These are phyloP conservation scores for Rasamsonia emersonii DNA, from an alignment of 2,329 filamentous ascomycete species.

Conservation along the genomic window DNA sequence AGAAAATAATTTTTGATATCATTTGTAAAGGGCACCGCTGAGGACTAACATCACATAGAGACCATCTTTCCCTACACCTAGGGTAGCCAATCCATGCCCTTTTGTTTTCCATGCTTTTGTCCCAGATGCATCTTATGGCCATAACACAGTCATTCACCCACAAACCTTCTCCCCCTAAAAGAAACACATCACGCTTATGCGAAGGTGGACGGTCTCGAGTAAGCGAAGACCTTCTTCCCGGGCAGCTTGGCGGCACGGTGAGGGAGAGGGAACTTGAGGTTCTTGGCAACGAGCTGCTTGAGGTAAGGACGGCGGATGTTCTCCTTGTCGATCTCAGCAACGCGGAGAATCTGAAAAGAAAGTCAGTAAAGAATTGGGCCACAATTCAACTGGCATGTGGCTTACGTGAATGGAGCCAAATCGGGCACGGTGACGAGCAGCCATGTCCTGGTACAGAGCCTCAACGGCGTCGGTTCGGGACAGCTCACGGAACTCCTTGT, in stretches of 20 bases:
- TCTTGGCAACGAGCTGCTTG: slow-evolving; percentile 93
- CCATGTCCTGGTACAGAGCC: slow-evolving; percentile 98
- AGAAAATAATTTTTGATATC: slow-evolving; percentile 27
- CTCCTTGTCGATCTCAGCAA: slow-evolving; percentile 87
- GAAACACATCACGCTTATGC: slow-evolving; percentile 58
- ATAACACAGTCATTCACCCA: slow-evolving; percentile 35
- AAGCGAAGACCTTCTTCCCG: slow-evolving; percentile 86
- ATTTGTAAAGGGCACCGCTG: slow-evolving; percentile 31
- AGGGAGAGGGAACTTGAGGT: slow-evolving; percentile 96
- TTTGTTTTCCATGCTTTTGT: slow-evolving; percentile 24
- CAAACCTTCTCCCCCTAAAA: slow-evolving; percentile 28
- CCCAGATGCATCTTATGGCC: slow-evolving; percentile 35
- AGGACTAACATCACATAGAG: slow-evolving; percentile 33
- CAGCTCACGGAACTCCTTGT: slow-evolving; percentile 99
- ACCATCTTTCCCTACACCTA: slow-evolving; percentile 25
- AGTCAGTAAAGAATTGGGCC: slow-evolving; percentile 10
- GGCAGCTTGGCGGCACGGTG: slow-evolving; percentile 81
- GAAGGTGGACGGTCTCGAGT: slow-evolving; percentile 93
- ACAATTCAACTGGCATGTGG: slow-evolving; percentile 16
- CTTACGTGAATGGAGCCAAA: slow-evolving; percentile 98
- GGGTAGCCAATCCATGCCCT: slow-evolving; percentile 28
- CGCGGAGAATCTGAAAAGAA: slow-evolving; percentile 78
- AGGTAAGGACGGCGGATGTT: slow-evolving; percentile 98
- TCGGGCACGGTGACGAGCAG: slow-evolving; percentile 92
- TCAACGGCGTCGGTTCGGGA: slow-evolving; percentile 91